Conservation (phyloP, 768 basidiomycete species). For the Amanita phalloides region DNA sequence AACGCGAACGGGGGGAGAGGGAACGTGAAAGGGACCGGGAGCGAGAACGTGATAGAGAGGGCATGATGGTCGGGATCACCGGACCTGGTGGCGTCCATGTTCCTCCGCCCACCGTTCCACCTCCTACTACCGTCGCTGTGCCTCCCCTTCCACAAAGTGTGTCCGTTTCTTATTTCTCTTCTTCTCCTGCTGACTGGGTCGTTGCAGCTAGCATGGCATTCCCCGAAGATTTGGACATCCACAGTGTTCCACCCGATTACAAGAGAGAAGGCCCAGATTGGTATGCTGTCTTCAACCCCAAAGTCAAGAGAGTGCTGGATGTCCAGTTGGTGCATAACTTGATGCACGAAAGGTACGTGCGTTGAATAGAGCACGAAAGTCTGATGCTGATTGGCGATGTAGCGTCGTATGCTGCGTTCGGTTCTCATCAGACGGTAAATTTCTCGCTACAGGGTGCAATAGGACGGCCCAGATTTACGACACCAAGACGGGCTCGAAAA, state of each 20-base stretch:
- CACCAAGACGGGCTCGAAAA: slow-evolving; percentile 75
- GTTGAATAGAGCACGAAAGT: background rate
- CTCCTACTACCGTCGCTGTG: slow-evolving; percentile 5
- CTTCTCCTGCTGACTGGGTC: slow-evolving; percentile 3
- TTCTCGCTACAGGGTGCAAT: slow-evolving; percentile 92
- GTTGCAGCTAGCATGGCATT: slow-evolving; percentile 19
- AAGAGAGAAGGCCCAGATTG: slow-evolving; percentile 78
- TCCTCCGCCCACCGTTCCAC: background rate
- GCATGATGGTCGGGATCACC: slow-evolving; percentile 5
- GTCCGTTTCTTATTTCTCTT: background rate
- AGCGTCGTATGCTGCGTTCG: slow-evolving; percentile 79
- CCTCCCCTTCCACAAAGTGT: slow-evolving; percentile 7
- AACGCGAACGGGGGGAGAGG: background rate
- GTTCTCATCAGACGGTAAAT: slow-evolving; percentile 90
- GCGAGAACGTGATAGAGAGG: background rate
- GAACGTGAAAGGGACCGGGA: slow-evolving; percentile 2
- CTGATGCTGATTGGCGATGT: background rate
- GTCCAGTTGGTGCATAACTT: slow-evolving; percentile 76
- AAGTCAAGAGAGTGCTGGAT: slow-evolving; percentile 68
- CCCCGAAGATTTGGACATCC: slow-evolving; percentile 33
- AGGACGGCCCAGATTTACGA: slow-evolving; percentile 93
- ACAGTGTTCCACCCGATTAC: slow-evolving; percentile 35
- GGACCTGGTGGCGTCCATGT: slow-evolving; percentile 6
- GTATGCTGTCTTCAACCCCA: slow-evolving; percentile 83
- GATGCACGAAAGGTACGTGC: slow-evolving; percentile 76